These are phyloP conservation scores for Ajuga reptans DNA, from an alignment of 305 asterid genomes.

Conservation along the genomic window DNA sequence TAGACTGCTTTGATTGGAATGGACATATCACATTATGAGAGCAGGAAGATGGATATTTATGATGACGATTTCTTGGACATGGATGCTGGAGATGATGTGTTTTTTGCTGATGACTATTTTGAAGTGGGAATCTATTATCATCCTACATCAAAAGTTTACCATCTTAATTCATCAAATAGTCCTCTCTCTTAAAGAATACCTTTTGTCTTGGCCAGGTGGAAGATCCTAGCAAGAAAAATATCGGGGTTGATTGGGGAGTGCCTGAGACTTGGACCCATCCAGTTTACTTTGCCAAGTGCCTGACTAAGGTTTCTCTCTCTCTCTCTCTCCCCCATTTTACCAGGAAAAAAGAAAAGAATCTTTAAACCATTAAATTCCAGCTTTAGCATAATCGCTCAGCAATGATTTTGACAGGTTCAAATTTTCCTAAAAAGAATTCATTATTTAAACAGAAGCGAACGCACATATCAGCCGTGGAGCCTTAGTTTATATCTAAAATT, in stretches of 20 bases:
- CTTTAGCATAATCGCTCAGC: slow-evolving; percentile 13
- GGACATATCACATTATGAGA: slow-evolving; percentile 53
- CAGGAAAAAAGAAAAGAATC: background rate
- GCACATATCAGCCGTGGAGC: too few species aligned
- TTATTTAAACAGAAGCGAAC: too few species aligned
- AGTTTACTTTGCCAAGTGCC: slow-evolving; percentile 67
- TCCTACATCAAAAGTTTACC: background rate
- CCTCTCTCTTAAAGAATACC: background rate
- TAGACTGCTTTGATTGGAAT: slow-evolving; percentile 72
- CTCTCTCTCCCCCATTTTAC: background rate
- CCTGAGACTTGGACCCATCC: slow-evolving; percentile 60
- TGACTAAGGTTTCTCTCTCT: slow-evolving; percentile 56
- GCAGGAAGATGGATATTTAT: slow-evolving; percentile 37
- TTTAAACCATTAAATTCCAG: background rate
- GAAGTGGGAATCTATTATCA: slow-evolving; percentile 39
- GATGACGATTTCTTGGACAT: slow-evolving; percentile 35
- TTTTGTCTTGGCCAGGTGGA: slow-evolving; percentile 37
- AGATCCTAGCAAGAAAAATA: slow-evolving; percentile 35
- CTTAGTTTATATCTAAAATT: background rate
- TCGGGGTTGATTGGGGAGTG: slow-evolving; percentile 51
- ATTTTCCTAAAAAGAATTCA: too few species aligned
- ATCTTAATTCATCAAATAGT: background rate
- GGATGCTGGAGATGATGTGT: slow-evolving; percentile 39
- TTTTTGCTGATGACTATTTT: slow-evolving; percentile 38
- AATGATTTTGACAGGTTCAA: too few species aligned